Base-by-base conservation (phyloP, 129 eudicot genomes). In the Ambrosia trifida region DNA sequence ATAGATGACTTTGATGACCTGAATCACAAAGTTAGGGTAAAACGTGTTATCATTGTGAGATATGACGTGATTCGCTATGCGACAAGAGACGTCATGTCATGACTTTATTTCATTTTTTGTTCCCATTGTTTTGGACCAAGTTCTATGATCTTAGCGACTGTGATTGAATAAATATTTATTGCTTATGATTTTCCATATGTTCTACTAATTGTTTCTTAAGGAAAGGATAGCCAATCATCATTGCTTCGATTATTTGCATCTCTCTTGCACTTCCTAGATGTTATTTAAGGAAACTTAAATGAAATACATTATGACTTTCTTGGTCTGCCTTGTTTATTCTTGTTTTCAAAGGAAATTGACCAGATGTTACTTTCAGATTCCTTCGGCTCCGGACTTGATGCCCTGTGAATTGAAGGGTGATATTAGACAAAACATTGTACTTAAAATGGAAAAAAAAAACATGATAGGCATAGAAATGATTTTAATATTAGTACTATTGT, bases 281-380 rank as follows among this genome's bases (percentile, higher is more conserved):
- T 68, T 61, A 46, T 52, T 59, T 64, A 11, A 20, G 31, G 19
- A 50, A 18, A 78, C 11, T 24, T 58, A 16, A 40, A 17, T 4
- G 77, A 53, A 54, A 47, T 70, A 72, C 78, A 69, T 80, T 76
- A 89, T 49, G 2, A 85, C 96, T 78, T 86, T 59, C 83, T 84
- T 60, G 81, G 76, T 72, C 80, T 77, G 76, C 82, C 79, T 69
- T 80, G 73, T 56, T 79, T 75, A 67, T 72, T 62, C 57, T 74
- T 85, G 24, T 31, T 76, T 16, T 11, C 59, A 7, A 76, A 56
- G 35, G 46, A 9, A 59, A 17, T 19, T 59, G 67, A 75, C 62
- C 58, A 57, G 49, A 58, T 43, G 63, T 84, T 70, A 80, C 68
- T 80, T 79, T 77, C 64, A 59, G 64, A 19, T 69, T 72, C 58